phyloP scores from a whole-genome alignment of 1,139 yeast species.

The Pichia sp. region DNA sequence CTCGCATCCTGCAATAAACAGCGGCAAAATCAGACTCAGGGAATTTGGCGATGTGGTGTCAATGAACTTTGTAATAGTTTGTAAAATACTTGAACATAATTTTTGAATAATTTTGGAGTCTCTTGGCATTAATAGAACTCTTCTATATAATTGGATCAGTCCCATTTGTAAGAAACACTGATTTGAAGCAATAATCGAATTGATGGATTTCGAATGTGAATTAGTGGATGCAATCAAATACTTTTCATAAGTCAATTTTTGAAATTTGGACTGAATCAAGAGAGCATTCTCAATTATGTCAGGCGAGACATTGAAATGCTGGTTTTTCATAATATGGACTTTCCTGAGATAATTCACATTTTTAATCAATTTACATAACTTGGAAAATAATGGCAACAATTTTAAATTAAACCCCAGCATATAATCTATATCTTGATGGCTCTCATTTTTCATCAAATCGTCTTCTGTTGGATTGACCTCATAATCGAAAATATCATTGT shows the following conservation, averaged over 20 bases:
- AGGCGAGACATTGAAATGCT: constrained; percentile 23
- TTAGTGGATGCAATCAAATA: constrained; percentile 14
- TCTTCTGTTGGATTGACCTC: constrained; percentile 15
- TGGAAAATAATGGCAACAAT: constrained; percentile 42
- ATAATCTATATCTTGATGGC: constrained; percentile 41
- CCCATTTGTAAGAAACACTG: constrained; percentile 49
- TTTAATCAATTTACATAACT: constrained; percentile 37
- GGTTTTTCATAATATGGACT: constrained; percentile 9
- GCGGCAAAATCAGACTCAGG: constrained; percentile 45
- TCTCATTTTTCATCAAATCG: constrained; percentile 17
- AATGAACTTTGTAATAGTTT: constrained; percentile 30
- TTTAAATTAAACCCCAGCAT: constrained; percentile 51
- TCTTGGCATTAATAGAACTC: constrained; percentile 43
- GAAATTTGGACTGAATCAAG: constrained; percentile 35
- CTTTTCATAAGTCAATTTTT: constrained; percentile 21
- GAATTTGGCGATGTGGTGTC: constrained; percentile 44
- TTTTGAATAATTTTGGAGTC: constrained; percentile 38
- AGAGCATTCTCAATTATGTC: constrained; percentile 36
- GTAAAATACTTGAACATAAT: constrained; percentile 36
- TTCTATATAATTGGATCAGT: constrained; percentile 45
- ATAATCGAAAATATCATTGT: constrained; percentile 20
- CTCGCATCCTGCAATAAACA: constrained; percentile 57
- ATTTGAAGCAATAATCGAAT: constrained; percentile 43
- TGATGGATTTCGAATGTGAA: constrained; percentile 9
- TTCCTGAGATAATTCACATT: constrained; percentile 25